Base-by-base conservation (phyloP, 768 basidiomycete species). In the Phaeolepiota aurea region DNA sequence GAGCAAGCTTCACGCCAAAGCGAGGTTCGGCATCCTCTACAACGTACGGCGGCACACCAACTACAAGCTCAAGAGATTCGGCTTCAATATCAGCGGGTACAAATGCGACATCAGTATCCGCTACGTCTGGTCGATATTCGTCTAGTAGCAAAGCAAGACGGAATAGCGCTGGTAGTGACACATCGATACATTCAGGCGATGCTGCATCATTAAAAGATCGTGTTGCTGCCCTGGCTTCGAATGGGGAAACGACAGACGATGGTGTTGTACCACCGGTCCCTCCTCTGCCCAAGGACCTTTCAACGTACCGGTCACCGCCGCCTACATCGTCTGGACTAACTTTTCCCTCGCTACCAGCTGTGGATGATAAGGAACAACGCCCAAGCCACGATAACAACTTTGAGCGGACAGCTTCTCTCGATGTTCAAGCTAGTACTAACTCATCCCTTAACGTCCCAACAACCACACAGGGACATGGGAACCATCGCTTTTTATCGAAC, bases 21-120 rank as follows among this genome's bases (percentile, higher is more conserved):
- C 82, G 90, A 42, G 83, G 84, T 43, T 93, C 90, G 16, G 81
- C 87, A 7, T 92, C 90, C 4, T 94, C 90, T 3, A 85, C 90
- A 15, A 91, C 76, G 30, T 83, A 89, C 61, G 74, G 85, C 13
- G 80, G 80, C 58, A 90, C 80, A 16, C 83, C 78, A 32, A 76
- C 72, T 12, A 74, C 75, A n/a, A 86, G 83, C 52, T 92, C 89
- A 39, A 75, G 87, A 44, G 90, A 94, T 63, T 93, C 89, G 3
- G 82, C 83, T 14, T 85, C 83, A 1, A 73, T 87, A 61, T 88
- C 87, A 32, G 73, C 76, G 9, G 75, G 77, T 16, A 87, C 90
- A 4, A 87, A 81, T 53, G 70, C 74, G 38, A 88, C 87, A 2
- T 90, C 87, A 1, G 67, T 81, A 31, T 85, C 87, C 14, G 81